Base-by-base conservation (phyloP, 768 basidiomycete genomes). In the Russula sp. region DNA sequence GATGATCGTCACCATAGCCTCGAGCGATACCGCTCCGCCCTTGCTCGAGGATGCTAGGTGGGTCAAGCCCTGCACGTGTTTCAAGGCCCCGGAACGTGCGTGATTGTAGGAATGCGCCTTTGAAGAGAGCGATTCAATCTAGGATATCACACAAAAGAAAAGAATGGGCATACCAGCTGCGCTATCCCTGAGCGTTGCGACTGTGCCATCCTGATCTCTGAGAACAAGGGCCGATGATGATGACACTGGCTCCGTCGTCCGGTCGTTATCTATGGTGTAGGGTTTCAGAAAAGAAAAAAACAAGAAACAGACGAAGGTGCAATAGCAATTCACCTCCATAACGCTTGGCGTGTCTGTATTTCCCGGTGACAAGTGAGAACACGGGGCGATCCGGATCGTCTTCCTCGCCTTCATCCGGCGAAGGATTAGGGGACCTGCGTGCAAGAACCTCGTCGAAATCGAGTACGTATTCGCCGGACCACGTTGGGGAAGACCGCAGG, bases 11-110 rank as follows among this genome's bases (percentile, higher is more conserved):
- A 50, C 80, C 80, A 71, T 98, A 98, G 10, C 89, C 92, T 64
- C 87, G 81, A 42, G 96, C 93, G 49, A 96, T 87, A 6, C 96
- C 96, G 66, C 83, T 89, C 49, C 93, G 76, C 0, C 96, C 96
- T 72, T 96, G 90, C 74, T 97, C 92, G 61, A 98, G 72, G 43
- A 86, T 72, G 64, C 88, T 83, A 0, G 95, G 94, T 1, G 78
- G 81, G 68, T 96, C 91, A 71, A 89, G 77, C 0, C 91, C 93
- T 11, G 86, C 67, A 9, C 88, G 79, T 22, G 82, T 74, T 61
- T 98, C 95, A 29, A 98, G 76, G 1, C 96, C 96, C 46, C 80
- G 82, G 74, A 88, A 98, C 0, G 82, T 83, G 50, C 94, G 82
- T 16, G 75, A 75, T 34, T 87, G 83, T 18, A 97, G 75, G 73